Evolutionary conservation across 768 basidiomycete species (phyloP).

Genomic region (Pilatotrama ljubarskyi): DNA sequence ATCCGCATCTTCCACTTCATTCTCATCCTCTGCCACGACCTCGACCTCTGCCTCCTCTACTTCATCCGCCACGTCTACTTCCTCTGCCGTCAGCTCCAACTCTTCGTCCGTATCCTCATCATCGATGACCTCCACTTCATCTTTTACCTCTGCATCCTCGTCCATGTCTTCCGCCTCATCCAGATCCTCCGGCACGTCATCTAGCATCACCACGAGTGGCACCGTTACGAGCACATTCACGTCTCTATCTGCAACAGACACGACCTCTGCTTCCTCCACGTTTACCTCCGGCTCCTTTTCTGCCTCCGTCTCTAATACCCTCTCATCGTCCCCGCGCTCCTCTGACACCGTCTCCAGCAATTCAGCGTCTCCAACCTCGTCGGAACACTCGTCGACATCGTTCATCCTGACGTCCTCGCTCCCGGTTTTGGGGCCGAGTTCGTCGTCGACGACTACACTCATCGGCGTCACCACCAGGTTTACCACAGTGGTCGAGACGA

Average conservation of each 20-base stretch:
- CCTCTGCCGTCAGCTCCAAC: not conserved
- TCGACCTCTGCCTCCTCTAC: not conserved
- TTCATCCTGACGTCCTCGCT: not conserved
- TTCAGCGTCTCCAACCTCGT: not conserved
- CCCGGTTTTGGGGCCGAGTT: not conserved
- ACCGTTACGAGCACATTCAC: not conserved
- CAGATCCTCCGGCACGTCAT: not conserved
- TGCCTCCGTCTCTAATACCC: not conserved
- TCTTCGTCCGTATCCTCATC: not conserved
- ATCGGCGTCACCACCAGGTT: constrained; percentile 3
- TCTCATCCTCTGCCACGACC: not conserved
- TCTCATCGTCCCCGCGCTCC: not conserved
- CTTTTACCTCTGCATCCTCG: not conserved
- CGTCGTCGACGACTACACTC: constrained; percentile 1
- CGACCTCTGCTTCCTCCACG: not conserved
- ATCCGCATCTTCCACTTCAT: not conserved
- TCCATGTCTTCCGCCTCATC: not conserved
- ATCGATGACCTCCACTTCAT: not conserved
- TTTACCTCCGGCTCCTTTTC: not conserved
- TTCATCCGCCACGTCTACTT: not conserved
- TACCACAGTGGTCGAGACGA: constrained; percentile 16
- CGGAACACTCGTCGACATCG: not conserved
- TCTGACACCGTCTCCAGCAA: not conserved
- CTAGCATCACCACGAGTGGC: not conserved
- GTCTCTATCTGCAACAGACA: not conserved